Evolutionary conservation across 176 grass and related monocot species (phyloP).

Genomic region (Zoysia pacifica): DNA sequence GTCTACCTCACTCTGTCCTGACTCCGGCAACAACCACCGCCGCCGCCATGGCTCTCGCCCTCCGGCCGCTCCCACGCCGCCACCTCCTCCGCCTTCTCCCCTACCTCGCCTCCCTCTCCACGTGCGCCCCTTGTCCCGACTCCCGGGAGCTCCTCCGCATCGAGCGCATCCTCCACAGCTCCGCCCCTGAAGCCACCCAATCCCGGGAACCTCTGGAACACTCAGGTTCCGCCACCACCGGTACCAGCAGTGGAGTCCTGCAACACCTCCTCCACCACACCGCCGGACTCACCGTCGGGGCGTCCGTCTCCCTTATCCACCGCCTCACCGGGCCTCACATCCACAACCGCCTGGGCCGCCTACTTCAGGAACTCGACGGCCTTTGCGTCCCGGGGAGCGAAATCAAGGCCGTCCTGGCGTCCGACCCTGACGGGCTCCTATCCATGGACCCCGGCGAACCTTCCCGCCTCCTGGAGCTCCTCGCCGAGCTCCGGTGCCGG

Average conservation of each 20-base stretch:
- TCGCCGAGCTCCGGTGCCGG: conserved; percentile 69
- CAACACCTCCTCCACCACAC: neutral
- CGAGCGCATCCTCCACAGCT: conserved; percentile 44
- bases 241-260: neutral
- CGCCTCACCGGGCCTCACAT: neutral
- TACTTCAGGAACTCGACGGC: conserved; percentile 59
- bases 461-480: conserved; percentile 49
- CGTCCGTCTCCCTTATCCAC: conserved; percentile 27
- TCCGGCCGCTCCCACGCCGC: neutral
- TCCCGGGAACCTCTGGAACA: neutral
- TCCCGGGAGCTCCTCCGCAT: conserved; percentile 52
- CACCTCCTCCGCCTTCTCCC: neutral
- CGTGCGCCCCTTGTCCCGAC: conserved; percentile 9
- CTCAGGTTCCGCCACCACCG: neutral
- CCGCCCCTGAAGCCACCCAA: neutral
- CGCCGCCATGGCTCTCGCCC: conserved; percentile 26
- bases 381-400: conserved; percentile 48
- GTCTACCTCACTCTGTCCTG: neutral
- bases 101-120: neutral
- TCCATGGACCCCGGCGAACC: conserved; percentile 66
- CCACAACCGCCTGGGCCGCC: conserved; percentile 26
- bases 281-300: neutral
- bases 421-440: conserved; percentile 54
- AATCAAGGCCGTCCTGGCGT: conserved; percentile 43
- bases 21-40: neutral